Conservation (phyloP, 225 moss, liverwort and hornwort species). For the Polytrichum formosum region DNA sequence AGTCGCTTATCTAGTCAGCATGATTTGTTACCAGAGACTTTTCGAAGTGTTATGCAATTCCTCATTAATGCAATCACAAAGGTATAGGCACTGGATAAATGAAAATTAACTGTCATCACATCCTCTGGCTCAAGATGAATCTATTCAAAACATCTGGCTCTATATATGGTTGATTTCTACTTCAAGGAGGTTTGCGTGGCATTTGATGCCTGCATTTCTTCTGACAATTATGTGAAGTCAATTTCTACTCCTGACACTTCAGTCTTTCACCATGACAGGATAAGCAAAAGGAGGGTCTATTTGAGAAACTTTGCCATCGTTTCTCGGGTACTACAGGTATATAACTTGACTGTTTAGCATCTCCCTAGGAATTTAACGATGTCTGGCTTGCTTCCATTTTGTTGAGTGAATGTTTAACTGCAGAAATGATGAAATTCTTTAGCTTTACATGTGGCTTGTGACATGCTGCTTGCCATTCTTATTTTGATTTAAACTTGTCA, state of each 20-base stretch:
- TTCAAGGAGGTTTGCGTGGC: too few species aligned
- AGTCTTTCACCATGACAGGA: constrained; percentile 45
- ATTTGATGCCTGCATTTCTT: too few species aligned
- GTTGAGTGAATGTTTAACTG: neutral
- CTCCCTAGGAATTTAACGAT: too few species aligned
- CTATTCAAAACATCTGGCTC: neutral
- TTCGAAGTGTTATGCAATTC: constrained; percentile 86
- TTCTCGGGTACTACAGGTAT: constrained; percentile 79
- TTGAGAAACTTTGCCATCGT: constrained; percentile 93
- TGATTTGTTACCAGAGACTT: constrained; percentile 58
- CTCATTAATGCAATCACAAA: constrained; percentile 84
- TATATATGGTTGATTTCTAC: too few species aligned
- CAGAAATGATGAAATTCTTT: too few species aligned
- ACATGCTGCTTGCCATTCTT: too few species aligned
- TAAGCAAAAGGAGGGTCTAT: constrained; percentile 91
- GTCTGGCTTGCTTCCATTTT: too few species aligned
- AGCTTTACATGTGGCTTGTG: too few species aligned
- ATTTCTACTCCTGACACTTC: too few species aligned
- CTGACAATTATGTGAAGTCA: too few species aligned
- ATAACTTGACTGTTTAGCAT: constrained; percentile 1
- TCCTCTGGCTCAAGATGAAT: neutral
- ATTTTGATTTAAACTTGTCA: too few species aligned
- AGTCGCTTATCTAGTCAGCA: constrained; percentile 83
- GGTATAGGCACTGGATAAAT: constrained; percentile 33
- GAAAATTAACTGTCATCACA: neutral